Conservation (phyloP, 495 filamentous ascomycete species). For the Tuber calosporum region DNA sequence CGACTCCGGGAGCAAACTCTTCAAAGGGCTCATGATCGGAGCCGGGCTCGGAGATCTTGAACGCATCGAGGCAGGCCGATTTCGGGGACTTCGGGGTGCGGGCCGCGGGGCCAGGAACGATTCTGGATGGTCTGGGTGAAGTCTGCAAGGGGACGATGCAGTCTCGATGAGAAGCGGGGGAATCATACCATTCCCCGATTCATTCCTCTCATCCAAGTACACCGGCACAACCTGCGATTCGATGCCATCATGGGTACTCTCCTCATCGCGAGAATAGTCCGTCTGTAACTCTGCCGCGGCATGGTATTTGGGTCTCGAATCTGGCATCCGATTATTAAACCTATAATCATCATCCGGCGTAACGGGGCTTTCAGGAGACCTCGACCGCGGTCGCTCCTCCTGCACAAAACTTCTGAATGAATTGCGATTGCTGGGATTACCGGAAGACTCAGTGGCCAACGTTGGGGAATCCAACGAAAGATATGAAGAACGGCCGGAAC, state of each 20-base stretch:
- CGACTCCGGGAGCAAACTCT: constrained; percentile 3
- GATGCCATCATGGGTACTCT: constrained; percentile 21
- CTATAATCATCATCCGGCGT: constrained; percentile 26
- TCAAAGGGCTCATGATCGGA: constrained; percentile 12
- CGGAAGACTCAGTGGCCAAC: constrained; percentile 27
- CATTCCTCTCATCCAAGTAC: constrained; percentile 22
- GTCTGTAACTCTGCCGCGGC: not conserved
- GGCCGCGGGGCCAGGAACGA: constrained; percentile 16
- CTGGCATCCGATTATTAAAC: constrained; percentile 14
- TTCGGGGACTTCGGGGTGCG: constrained; percentile 10
- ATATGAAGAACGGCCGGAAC: constrained; percentile 28
- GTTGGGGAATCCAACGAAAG: constrained; percentile 29
- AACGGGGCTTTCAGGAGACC: constrained; percentile 25
- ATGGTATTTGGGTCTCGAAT: constrained; percentile 19
- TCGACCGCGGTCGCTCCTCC: constrained; percentile 26
- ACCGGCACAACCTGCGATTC: constrained; percentile 27
- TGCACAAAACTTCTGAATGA: constrained; percentile 25
- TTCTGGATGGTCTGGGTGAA: constrained; percentile 21
- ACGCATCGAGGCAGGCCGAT: constrained; percentile 17
- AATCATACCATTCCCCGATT: constrained; percentile 10
- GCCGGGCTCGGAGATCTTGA: constrained; percentile 29
- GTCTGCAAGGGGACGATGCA: constrained; percentile 7
- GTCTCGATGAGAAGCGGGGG: constrained; percentile 24
- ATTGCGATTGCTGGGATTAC: constrained; percentile 28
- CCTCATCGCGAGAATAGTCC: constrained; percentile 26